Evolutionary conservation across 306 rosid genomes (phyloP).

Genomic region (Abrus pulchellus): DNA sequence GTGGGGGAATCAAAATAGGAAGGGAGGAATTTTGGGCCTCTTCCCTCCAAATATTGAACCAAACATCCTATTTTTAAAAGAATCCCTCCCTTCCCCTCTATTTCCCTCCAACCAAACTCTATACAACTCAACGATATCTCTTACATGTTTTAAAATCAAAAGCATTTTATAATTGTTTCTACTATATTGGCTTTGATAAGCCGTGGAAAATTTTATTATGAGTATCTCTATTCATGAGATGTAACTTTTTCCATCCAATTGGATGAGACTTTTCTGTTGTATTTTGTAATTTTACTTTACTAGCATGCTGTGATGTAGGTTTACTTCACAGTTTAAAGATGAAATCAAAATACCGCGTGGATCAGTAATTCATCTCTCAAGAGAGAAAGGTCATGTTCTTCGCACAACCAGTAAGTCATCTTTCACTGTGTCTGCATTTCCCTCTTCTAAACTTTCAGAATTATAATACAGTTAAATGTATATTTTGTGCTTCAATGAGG

Average conservation of each 20-base stretch:
- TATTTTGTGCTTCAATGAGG: conserved; percentile 22
- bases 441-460: conserved; percentile 11
- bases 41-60: not conserved
- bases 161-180: conserved; percentile 19
- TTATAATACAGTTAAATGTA: not conserved
- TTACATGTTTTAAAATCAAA: not conserved
- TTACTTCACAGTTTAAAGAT: conserved; percentile 94
- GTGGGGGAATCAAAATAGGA: not conserved
- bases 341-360: conserved; percentile 90
- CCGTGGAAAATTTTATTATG: not conserved
- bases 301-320: conserved; percentile 64
- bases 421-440: conserved; percentile 38
- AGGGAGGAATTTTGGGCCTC: not conserved
- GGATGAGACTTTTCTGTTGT: conserved; percentile 11
- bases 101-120: not conserved
- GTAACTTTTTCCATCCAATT: not conserved
- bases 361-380: conserved; percentile 78
- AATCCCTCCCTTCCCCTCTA: not conserved
- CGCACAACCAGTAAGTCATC: conserved; percentile 79
- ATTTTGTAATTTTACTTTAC: conserved; percentile 40
- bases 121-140: conserved; percentile 15
- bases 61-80: not conserved
- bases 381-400: conserved; percentile 79
- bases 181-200: conserved; percentile 5
- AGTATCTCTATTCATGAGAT: conserved; percentile 1